Conservation (phyloP, 371 early-diverging fungal species). For the Mucor ambiguus region DNA sequence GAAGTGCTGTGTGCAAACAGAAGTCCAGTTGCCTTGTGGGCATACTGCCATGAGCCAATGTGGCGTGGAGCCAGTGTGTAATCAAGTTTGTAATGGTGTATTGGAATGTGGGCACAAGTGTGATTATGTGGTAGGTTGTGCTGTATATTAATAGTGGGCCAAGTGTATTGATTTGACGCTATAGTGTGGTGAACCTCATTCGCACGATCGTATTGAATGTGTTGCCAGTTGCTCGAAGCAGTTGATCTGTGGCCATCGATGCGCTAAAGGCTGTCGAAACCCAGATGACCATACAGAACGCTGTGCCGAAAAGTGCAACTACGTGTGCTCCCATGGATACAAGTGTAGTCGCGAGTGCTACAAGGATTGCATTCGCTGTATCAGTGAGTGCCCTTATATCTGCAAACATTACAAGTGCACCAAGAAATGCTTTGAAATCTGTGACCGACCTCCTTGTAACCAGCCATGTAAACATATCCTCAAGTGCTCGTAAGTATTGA, state of each 20-base stretch:
- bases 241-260: slow-evolving; percentile 54
- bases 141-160: no score
- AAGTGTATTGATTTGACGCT: background rate
- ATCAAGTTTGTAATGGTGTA: slow-evolving; percentile 1
- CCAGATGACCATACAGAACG: slow-evolving; percentile 48
- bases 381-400: slow-evolving; percentile 39
- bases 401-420: slow-evolving; percentile 44
- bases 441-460: slow-evolving; percentile 52
- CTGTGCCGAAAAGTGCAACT: slow-evolving; percentile 42
- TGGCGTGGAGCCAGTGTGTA: slow-evolving; percentile 15
- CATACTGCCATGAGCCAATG: slow-evolving; percentile 18
- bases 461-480: slow-evolving; percentile 29
- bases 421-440: slow-evolving; percentile 47
- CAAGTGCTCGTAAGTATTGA: slow-evolving; percentile 36
- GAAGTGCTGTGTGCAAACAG: slow-evolving; percentile 5
- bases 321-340: slow-evolving; percentile 47
- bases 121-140: slow-evolving; percentile 14
- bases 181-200: slow-evolving; percentile 41
- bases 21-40: slow-evolving; percentile 28
- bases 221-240: slow-evolving; percentile 40
- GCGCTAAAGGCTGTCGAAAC: slow-evolving; percentile 48
- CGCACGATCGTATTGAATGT: slow-evolving; percentile 38
- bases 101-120: slow-evolving; percentile 27
- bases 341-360: slow-evolving; percentile 45
- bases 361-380: slow-evolving; percentile 35